Evolutionary conservation across 331 rosid species (phyloP), one percentile per base, ranked within the genome.

Genomic region (Quercus tomentella): DNA sequence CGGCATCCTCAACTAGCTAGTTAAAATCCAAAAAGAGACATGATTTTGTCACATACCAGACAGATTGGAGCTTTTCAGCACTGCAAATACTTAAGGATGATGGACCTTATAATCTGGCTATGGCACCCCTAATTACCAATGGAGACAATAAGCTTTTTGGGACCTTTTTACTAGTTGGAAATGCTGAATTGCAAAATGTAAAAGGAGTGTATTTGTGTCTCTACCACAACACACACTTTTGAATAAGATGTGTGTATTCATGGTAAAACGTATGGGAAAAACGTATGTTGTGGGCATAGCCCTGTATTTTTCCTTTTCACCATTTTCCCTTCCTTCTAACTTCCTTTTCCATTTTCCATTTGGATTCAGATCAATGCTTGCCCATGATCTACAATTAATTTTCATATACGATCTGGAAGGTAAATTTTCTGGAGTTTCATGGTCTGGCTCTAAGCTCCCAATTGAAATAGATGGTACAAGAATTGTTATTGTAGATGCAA

Each of bases 111-210:
- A 95, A 95, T 84, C 89, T 95, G 86, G 97, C 99, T 56, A 71
- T 91, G 97, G 99, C 96, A 3, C 98, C 97, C 78, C 90, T 95
- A 76, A 52, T 93, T 89, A 79, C 93, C 84, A 93, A 91, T 41
- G 98, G 98, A 77, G 98, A 95, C 89, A 95, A 95, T 93, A 93
- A 93, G 87, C 97, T 93, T 75, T 95, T 37, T 71, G 98, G 96
- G 31, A 88, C 98, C 83, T 84, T n/a, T n/a, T n/a, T 95, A 86
- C 99, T 94, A 0, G 79, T 91, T 52, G 97, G 97, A 76, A 90
- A 95, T 85, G 79, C 79, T n/a, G 87, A 91, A 79, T 81, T 96
- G 54, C 91, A 90, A 7, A 77, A 85, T 57, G 92, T 91, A n/a
- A 95, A 93, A 87, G 99, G 98, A 85, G 87, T 95, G 98, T 91